These are phyloP conservation scores for Salix purpurea DNA, from an alignment of 345 rosid genomes.

Conservation along the genomic window DNA sequence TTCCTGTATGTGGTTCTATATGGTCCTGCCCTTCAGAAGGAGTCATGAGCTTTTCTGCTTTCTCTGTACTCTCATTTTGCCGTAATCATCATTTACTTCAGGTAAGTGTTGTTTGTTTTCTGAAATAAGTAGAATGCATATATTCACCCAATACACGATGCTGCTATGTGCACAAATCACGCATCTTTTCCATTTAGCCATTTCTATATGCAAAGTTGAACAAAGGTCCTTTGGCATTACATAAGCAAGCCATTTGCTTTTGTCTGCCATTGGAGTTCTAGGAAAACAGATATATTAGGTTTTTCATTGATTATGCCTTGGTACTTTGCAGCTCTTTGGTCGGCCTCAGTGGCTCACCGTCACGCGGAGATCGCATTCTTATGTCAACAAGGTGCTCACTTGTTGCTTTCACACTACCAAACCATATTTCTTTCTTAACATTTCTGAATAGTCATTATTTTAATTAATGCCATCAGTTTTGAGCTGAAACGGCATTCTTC, in stretches of 20 bases:
- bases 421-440: not conserved
- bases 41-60: conserved; percentile 76
- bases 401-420: not conserved
- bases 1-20: conserved; percentile 82
- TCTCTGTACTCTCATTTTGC: conserved; percentile 77
- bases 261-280: not conserved
- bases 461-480: not conserved
- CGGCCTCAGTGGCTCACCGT: conserved; percentile 94
- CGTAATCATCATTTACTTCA: conserved; percentile 84
- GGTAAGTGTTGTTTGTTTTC: conserved; percentile 29
- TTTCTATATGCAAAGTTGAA: too few relatives aligned
- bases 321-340: conserved; percentile 55
- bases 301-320: not conserved
- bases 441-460: not conserved
- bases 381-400: conserved; percentile 55
- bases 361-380: conserved; percentile 55
- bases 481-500: not conserved
- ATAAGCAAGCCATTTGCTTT: not conserved
- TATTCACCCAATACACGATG: too few relatives aligned
- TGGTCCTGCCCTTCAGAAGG: conserved; percentile 84
- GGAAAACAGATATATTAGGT: not conserved
- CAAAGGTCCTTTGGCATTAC: too few relatives aligned
- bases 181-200: too few relatives aligned
- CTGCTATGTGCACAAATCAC: too few relatives aligned
- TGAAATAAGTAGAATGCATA: not conserved